Conservation (phyloP, 2,329 filamentous ascomycete genomes). For the Calonectria pauciramosa region DNA sequence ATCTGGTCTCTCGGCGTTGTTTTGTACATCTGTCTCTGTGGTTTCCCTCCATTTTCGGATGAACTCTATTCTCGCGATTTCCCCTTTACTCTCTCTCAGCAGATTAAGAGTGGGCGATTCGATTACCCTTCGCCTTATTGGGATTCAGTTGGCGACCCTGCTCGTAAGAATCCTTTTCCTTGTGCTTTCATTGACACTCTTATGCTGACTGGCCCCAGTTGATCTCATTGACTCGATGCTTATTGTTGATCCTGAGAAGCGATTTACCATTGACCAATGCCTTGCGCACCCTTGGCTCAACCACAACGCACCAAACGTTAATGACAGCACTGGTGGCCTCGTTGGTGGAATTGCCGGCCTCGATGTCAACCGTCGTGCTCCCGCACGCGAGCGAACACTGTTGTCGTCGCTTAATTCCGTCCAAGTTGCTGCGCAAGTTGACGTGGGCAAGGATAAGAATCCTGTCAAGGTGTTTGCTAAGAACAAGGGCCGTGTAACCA, state of each 20-base stretch:
- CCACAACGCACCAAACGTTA: slow-evolving; percentile 69
- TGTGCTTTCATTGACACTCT: not conserved
- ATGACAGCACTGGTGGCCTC: slow-evolving; percentile 92
- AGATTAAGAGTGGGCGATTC: slow-evolving; percentile 90
- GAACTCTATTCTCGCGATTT: slow-evolving; percentile 87
- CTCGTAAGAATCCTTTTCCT: slow-evolving; percentile 62
- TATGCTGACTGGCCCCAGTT: slow-evolving; percentile 57
- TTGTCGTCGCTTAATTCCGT: slow-evolving; percentile 86
- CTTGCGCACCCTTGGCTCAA: slow-evolving; percentile 92
- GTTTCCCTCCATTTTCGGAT: slow-evolving; percentile 97
- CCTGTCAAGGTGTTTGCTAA: slow-evolving; percentile 82
- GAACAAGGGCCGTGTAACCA: slow-evolving; percentile 64
- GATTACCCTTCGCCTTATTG: slow-evolving; percentile 98
- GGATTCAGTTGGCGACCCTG: slow-evolving; percentile 74
- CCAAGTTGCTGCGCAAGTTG: slow-evolving; percentile 64
- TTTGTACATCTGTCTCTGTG: slow-evolving; percentile 95
- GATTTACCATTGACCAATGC: slow-evolving; percentile 92
- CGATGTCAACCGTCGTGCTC: slow-evolving; percentile 86
- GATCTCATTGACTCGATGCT: slow-evolving; percentile 97
- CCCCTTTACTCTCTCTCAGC: slow-evolving; percentile 89
- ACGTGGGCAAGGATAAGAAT: slow-evolving; percentile 68
- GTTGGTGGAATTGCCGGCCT: slow-evolving; percentile 87
- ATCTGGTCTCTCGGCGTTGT: slow-evolving; percentile 98
- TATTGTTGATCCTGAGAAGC: slow-evolving; percentile 84
- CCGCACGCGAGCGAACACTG: slow-evolving; percentile 86